Conservation (phyloP, 2,329 filamentous ascomycete genomes). For the Tolypocladium amazonense region DNA sequence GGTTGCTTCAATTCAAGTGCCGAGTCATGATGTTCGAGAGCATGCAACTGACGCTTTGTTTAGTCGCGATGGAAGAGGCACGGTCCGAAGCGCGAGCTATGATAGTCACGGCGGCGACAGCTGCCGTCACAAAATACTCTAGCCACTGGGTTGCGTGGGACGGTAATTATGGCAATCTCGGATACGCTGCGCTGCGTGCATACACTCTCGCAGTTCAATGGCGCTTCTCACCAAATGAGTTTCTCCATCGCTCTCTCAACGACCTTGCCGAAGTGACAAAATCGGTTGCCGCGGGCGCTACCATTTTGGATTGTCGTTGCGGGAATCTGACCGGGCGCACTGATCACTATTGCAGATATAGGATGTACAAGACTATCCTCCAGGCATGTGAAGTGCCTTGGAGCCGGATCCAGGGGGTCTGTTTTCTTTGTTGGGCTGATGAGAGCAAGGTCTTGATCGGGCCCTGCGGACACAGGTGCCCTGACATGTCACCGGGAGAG, state of each 20-base stretch:
- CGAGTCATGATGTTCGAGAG: not conserved
- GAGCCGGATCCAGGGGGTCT: not conserved
- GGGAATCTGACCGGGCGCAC: too few species aligned
- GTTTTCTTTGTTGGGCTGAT: not conserved
- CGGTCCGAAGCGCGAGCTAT: not conserved
- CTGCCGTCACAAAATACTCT: not conserved
- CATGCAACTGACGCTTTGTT: not conserved
- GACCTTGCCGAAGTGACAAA: not conserved
- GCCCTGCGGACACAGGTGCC: not conserved
- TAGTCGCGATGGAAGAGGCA: not conserved
- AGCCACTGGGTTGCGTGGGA: not conserved
- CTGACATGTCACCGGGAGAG: not conserved
- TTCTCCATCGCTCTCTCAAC: not conserved
- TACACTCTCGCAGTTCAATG: not conserved
- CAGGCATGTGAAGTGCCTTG: not conserved
- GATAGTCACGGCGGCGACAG: not conserved
- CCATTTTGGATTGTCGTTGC: too few species aligned
- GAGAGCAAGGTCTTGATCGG: not conserved
- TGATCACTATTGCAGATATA: too few species aligned
- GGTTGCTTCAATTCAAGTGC: not conserved
- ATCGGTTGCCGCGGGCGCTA: not conserved
- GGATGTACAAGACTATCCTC: too few species aligned
- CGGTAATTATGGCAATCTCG: not conserved
- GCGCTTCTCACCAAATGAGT: too few species aligned
- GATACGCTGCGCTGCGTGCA: not conserved